Evolutionary conservation across 148 eudicot genomes (phyloP).

Genomic region (Beta vulgaris): DNA sequence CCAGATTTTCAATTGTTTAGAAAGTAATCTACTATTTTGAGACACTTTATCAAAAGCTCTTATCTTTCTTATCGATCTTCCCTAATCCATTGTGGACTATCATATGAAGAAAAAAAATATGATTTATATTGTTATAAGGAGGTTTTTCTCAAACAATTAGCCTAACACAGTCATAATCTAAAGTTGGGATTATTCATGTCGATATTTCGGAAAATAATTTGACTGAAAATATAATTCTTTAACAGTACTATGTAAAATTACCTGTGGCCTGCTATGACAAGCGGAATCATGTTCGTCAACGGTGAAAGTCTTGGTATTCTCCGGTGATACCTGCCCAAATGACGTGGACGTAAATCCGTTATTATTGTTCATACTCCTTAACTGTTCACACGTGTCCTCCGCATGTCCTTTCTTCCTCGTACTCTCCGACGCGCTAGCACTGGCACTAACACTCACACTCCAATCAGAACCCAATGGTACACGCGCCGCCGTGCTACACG

Average conservation of each 20-base stretch:
- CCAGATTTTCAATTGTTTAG: too few relatives aligned
- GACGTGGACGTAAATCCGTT: slow-evolving; percentile 49
- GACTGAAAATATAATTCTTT: too few relatives aligned
- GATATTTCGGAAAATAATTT: too few relatives aligned
- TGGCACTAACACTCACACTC: slow-evolving; percentile 29
- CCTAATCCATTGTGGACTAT: too few relatives aligned
- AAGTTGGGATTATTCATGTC: too few relatives aligned
- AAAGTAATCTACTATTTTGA: too few relatives aligned
- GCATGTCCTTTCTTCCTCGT: slow-evolving; percentile 16
- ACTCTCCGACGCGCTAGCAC: slow-evolving; percentile 24
- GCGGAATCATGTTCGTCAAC: slow-evolving; percentile 65
- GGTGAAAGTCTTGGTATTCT: slow-evolving; percentile 45
- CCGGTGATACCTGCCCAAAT: slow-evolving; percentile 43
- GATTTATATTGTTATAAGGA: too few relatives aligned
- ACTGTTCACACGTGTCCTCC: slow-evolving; percentile 33
- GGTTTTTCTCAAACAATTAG: too few relatives aligned
- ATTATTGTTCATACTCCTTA: slow-evolving; percentile 40
- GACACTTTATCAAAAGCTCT: too few relatives aligned
- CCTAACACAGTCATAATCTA: too few relatives aligned
- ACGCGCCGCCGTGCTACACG: slow-evolving; percentile 43
- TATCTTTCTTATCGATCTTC: too few relatives aligned
- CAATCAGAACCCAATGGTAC: slow-evolving; percentile 17
- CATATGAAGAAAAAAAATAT: too few relatives aligned
- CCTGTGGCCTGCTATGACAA: slow-evolving; percentile 61
- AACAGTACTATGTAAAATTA: not conserved